Evolutionary conservation across 2,329 filamentous ascomycete species (phyloP), one percentile per base, ranked within the genome.

Genomic region (Plectosphaerella plurivora): DNA sequence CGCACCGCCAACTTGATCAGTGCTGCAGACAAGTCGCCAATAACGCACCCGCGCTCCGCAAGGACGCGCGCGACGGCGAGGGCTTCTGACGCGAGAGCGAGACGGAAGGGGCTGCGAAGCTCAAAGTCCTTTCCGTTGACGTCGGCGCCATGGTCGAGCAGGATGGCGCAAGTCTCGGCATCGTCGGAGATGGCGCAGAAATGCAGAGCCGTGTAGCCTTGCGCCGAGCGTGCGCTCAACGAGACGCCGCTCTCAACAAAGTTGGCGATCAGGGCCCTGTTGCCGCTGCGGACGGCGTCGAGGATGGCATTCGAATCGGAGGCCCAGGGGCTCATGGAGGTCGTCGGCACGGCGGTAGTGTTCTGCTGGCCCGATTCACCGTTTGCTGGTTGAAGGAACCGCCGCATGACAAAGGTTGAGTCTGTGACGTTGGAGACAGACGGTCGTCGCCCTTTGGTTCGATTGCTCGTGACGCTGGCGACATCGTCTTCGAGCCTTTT

Each of bases 161-260:
- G 49, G 9, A 45, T 15, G 11, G 24, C 28, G n/a, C 39, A 39
- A 15, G 49, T 50, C 10, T 33, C 49, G 3, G 15, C 11, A 18
- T 50, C 49, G 18, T 50, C 25, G 25, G 22, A 14, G 39, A 45
- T 45, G 37, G 49, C 49, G 49, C 49, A 50, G 16, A 12, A 44
- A n/a, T 50, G 49, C 16, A 50, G 41, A 5, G 33, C 49, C 15
- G 49, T 45, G n/a, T 35, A 45, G 16, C 49, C 49, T 12, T 50
- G 39, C 6, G 37, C 39, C 7, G 22, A 35, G 14, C 28, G 25
- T 11, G 24, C n/a, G 9, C 22, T 35, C 3, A 45, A n/a, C 11
- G 49, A 50, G 8, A 20, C 24, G 11, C 41, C 41, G 10, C 33
- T 8, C 9, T 8, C 14, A 18, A 50, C 22, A n/a, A 45, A 25